Evolutionary conservation across 2,329 filamentous ascomycete species (phyloP), one percentile per base, ranked within the genome.

Genomic region (Apiospora koreana): DNA sequence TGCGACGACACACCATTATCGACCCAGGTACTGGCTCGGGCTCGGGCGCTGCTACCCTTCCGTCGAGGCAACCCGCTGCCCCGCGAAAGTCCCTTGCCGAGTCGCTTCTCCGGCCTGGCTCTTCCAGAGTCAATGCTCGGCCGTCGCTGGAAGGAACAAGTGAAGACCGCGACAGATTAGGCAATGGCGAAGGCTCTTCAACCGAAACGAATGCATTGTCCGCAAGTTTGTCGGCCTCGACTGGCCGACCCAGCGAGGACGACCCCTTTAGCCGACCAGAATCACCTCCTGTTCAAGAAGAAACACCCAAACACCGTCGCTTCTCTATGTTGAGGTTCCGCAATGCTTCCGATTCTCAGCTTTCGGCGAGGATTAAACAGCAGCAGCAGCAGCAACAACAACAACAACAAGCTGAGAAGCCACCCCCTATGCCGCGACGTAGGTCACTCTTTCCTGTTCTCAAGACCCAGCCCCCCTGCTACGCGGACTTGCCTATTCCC

Each of bases 291-390:
- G 79, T 86, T 69, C 86, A 89, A 75, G 87, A 88, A 67, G 85
- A 89, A 76, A 84, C 82, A 42, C 82, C 82, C 43, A 90, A 87
- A 76, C 86, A 89, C 75, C 87, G 86, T 71, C 87, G 89, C 72
- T 92, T 92, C 78, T 91, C 88, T 69, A 85, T 97, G 81, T 85
- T 97, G 82, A 91, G 92, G 78, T 94, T 96, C 80, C 93, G 94
- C 77, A 95, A 97, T 87, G 95, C 94, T 72, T 98, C 95, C 10
- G 95, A 98, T 82, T 93, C 94, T 67, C 94, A 98, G 80, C 83
- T 98, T 72, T 94, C 94, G 14, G 85, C 90, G 41, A 89, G 90
- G 79, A 92, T 92, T 68, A 94, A 68, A 45, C 66, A 68, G 28
- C 66, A 68, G 21, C 66, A 68, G 8, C 66, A 92, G 79, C 88